phyloP scores from a whole-genome alignment of 208 protist species.

The Leishmania amazonensis region DNA sequence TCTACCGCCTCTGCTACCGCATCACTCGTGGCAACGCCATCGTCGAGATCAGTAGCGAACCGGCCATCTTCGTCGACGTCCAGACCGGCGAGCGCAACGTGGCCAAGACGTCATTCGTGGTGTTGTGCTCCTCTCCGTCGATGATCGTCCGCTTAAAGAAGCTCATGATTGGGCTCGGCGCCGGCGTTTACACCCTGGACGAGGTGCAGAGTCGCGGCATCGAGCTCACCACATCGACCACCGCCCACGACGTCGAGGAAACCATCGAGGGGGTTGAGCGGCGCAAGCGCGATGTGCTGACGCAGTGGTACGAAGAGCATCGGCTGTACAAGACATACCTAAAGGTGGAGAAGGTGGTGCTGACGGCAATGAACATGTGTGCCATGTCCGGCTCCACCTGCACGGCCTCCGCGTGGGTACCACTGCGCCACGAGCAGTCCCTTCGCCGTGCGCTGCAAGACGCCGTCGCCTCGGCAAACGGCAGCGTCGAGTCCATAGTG shows the following conservation, averaged over 20 bases:
- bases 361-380: constrained; percentile 93
- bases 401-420: constrained; percentile 95
- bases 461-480: constrained; percentile 54
- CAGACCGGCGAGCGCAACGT: constrained; percentile 68
- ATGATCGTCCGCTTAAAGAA: constrained; percentile 92
- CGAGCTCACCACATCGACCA: constrained; percentile 11
- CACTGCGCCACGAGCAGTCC: constrained; percentile 48
- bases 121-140: constrained; percentile 95
- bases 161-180: constrained; percentile 96
- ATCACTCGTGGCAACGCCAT: constrained; percentile 97
- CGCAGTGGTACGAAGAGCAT: constrained; percentile 50
- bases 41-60: constrained; percentile 75
- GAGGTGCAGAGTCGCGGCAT: constrained; percentile 17
- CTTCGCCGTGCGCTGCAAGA: constrained; percentile 54
- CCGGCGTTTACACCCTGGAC: constrained; percentile 85
- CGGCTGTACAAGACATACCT: constrained; percentile 45
- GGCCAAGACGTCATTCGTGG: constrained; percentile 95
- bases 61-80: constrained; percentile 92
- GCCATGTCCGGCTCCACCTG: constrained; percentile 83
- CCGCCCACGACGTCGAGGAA: constrained; percentile 21
- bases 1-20: constrained; percentile 96
- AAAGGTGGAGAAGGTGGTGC: constrained; percentile 52
- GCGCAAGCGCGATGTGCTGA: constrained; percentile 48
- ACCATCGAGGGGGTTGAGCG: constrained; percentile 30
- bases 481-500: constrained; percentile 87